Base-by-base conservation (phyloP, 805 yeast genomes). In the Blastobotrys chiropterorum region DNA sequence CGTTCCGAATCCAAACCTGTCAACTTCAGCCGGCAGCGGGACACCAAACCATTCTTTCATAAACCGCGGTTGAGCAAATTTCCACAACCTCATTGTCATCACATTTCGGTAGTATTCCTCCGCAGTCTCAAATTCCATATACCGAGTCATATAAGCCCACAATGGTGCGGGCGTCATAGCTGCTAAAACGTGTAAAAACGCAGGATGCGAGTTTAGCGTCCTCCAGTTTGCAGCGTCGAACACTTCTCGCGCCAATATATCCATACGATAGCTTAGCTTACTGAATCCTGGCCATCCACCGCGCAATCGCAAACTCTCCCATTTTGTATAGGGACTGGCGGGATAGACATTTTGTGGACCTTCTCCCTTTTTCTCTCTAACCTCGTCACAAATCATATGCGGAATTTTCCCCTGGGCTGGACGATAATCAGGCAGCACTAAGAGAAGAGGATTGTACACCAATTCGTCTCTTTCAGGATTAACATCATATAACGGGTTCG, bases 11-110 rank as follows among this genome's bases (percentile, higher is more conserved):
- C 34, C 34, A 26, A 26, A 26, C 34, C 34, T 26, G 11, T 26
- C 34, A 11, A 26, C 34, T 26, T 26, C 34, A 6, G 34, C 5
- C 5, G 34, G 34, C 34, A 26, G 34, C 11, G 34, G 34, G 11
- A 26, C 34, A 26, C 34, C 34, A 26, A 26, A 26, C 34, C 34
- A 26, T 26, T 26, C 34, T 11, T 26, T 26, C 34, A 26, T 5
- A 11, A 56, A 26, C 34, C 34, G 34, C 8, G 34, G 34, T 11
- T 26, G 34, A 6, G 34, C 42, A 38, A 38, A n/a, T 16, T 38
- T 38, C 15, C 17, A 5, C 15, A 6, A 6, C 42, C 17, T 38
- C 6, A 38, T 4, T 38, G 5, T 14, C 42, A 38, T 38, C 4
- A 38, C 15, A 14, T 6, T 6, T 6, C 7, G 5, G 17, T n/a